Base-by-base conservation (phyloP, 495 filamentous ascomycete species). In the Aspergillus leporis region DNA sequence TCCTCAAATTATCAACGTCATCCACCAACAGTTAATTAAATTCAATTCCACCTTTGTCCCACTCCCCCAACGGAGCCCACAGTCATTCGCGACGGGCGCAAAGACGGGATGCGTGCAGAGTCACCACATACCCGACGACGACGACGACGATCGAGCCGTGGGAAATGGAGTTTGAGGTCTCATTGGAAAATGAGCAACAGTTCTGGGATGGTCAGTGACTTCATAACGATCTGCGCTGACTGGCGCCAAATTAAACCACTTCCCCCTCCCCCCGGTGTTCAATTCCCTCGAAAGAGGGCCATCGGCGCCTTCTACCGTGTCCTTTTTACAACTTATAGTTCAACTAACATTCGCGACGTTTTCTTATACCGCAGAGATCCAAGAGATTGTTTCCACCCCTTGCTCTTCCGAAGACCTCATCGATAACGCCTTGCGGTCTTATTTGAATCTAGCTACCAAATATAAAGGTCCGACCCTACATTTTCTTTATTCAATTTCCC, bases 371-470 rank as follows among this genome's bases (percentile, higher is more conserved):
- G 25, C 67, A 97, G 93, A 92, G 73, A 83, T 98, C 68, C 84
- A 90, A 70, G 84, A 87, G 54, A 90, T 93, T 63, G 83, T 96
- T 51, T 84, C 88, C 47, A 80, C 81, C 43, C 78, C 83, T 58
- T 95, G 90, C 74, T 76, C 85, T 40, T 84, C 85, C 50, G 83
- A 94, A 76, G 87, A 90, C 67, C 74, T 81, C 51, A 96, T 98
- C 68, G 94, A 98, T 71, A 84, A 96, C 69, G 85, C 87, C 47
- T 78, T 98, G 65, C 89, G 94, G 63, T 83, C 85, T 30, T 98
- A 90, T 80, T 79, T 98, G 34, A 80, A 83, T 58, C 85, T 97
- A 63, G 88, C 89, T 22, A 84, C 91, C 28, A 84, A 80, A 55
- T 90, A 87, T 66, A 92, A 91, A 77, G 79, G 87, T 89, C 45